phyloP scores from a whole-genome alignment of 768 basidiomycete genomes.

The Kwoniella mangroviensis region DNA sequence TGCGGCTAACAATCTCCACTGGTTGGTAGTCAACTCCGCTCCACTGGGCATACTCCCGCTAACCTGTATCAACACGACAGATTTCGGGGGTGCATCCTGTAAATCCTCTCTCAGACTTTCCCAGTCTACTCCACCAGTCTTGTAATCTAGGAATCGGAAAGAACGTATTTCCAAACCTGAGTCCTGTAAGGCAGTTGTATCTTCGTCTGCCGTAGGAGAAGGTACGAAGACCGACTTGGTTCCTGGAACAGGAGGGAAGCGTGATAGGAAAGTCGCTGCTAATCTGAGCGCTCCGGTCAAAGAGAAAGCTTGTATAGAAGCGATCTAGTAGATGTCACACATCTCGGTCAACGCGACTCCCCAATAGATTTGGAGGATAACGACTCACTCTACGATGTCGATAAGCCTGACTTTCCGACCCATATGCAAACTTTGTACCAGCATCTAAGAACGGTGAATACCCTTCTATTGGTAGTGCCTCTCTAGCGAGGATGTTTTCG shows the following conservation, averaged over 20 bases:
- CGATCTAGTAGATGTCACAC: conserved; percentile 33
- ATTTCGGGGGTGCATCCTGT: conserved; percentile 63
- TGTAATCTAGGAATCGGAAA: conserved; percentile 47
- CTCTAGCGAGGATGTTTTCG: conserved; percentile 41
- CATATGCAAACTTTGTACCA: conserved; percentile 50
- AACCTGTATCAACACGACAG: conserved; percentile 74
- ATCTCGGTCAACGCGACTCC: background rate
- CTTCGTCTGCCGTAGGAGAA: conserved; percentile 51
- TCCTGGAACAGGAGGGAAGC: conserved; percentile 32
- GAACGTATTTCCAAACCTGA: conserved; percentile 51
- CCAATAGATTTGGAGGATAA: conserved; percentile 57
- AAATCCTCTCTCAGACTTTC: conserved; percentile 53
- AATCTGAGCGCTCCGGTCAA: conserved; percentile 50
- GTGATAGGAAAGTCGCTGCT: conserved; percentile 52
- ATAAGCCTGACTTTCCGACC: conserved; percentile 45
- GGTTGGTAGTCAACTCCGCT: conserved; percentile 44
- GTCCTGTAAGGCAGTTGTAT: conserved; percentile 44
- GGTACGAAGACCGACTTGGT: conserved; percentile 46
- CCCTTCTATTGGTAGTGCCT: conserved; percentile 51
- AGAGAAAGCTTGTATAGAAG: conserved; percentile 48
- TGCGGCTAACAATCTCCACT: conserved; percentile 52
- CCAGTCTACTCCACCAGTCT: conserved; percentile 53
- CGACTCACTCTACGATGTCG: conserved; percentile 42
- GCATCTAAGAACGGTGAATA: conserved; percentile 47
- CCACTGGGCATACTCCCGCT: conserved; percentile 61